Evolutionary conservation across 2,329 filamentous ascomycete species (phyloP).

Genomic region (Talaromyces sp.): DNA sequence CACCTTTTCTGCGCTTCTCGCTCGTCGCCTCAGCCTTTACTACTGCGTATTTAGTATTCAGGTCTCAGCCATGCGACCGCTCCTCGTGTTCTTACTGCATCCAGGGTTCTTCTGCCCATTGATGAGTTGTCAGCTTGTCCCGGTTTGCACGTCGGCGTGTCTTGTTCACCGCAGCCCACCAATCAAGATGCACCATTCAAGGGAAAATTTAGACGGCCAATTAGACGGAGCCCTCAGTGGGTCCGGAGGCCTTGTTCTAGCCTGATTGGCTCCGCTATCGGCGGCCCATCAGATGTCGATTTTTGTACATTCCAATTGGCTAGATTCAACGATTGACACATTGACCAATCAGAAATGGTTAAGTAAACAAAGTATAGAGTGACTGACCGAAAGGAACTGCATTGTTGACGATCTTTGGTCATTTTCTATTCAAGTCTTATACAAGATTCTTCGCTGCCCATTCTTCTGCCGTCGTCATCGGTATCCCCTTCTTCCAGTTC

Average conservation of each 20-base stretch:
- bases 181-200: neutral
- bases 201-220: neutral
- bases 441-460: slow-evolving; percentile 8
- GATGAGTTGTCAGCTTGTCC: neutral
- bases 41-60: no score
- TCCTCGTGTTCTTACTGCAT: neutral
- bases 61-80: neutral
- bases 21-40: neutral
- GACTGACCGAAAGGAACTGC: no score
- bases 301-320: neutral
- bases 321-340: neutral
- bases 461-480: slow-evolving; percentile 15
- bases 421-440: neutral
- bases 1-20: neutral
- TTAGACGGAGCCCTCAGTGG: neutral
- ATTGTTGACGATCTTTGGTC: no score
- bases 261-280: neutral
- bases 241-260: neutral
- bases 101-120: neutral
- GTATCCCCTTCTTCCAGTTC: slow-evolving; percentile 47
- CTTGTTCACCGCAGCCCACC: neutral
- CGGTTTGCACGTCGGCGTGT: no score
- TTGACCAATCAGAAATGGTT: neutral
- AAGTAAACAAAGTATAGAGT: no score
- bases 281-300: neutral